Base-by-base conservation (phyloP, 306 rosid species). In the Prosopis cineraria region DNA sequence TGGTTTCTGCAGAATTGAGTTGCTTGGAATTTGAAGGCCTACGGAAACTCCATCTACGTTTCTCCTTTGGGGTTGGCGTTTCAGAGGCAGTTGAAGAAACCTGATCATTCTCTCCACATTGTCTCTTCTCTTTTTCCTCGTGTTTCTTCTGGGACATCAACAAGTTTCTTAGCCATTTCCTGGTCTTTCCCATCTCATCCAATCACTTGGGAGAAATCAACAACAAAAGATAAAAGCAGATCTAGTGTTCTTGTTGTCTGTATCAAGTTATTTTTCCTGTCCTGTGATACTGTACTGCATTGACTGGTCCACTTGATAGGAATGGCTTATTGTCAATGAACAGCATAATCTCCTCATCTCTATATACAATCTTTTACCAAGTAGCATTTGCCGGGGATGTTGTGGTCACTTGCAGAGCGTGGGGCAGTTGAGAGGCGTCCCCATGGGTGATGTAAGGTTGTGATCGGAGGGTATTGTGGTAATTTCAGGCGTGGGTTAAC, bases 31-130 rank as follows among this genome's bases (percentile, higher is more conserved):
- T 88, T 6, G 97, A 87, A 68, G 97, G 87, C 85, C 97, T 89
- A 70, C 97, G 82, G 68, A 94, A 92, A 78, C 98, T 92, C 98
- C 97, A 92, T 75, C 98, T 85, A 76, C 68, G 86, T 78, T 90
- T 94, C 87, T 94, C 97, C 65, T 87, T 94, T 6, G 52, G 90
- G 41, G 85, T 68, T 58, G 94, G 86, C 44, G 87, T 89, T 80
- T 87, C 88, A 75, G 73, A 58, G 39, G 79, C 74, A 80, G 62
- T 50, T 55, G 86, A 63, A 84, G 79, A 76, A 77, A 65, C 80
- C 68, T 67, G 87, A 48, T 78, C 53, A 24, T n/a, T n/a, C n/a
- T 50, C 76, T 70, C 33, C 48, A 65, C 27, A 4, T 65, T 65
- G 27, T 20, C 48, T 13, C 76, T 82, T 86, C 71, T 75, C 87